Evolutionary conservation across 257 asterid species (phyloP), one percentile per base, ranked within the genome.

Genomic region (Linaria vulgaris): DNA sequence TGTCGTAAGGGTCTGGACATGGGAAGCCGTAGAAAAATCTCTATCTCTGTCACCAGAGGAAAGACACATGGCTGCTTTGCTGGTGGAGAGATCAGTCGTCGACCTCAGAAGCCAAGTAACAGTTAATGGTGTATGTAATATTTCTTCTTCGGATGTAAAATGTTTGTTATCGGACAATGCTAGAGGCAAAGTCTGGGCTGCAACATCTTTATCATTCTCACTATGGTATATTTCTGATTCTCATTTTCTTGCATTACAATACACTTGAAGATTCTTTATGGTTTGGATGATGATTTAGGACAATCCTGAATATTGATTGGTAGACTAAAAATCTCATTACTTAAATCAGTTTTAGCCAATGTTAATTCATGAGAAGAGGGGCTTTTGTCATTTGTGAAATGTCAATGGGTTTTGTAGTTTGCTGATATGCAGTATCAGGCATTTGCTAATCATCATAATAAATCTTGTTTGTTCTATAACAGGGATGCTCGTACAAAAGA

Each of bases 401-500:
- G 34, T 27, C 34, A 27, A 6, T 2, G 34, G 34, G 34, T 27
- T 3, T 27, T 27, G 34, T 27, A 27, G 6, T 27, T 27, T n/a
- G n/a, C n/a, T n/a, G n/a, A n/a, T n/a, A n/a, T n/a, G n/a, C n/a
- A n/a, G n/a, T n/a, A n/a, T 34, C 6, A 34, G 9, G 41, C 10
- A 7, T 3, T 34, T 7, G 41, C 10, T 34, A 34, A 34, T 8
- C 9, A 34, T 2, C 10, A 7, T 34, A 4, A 34, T 34, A 34
- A 34, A 34, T 34, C 9, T 34, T 34, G 41, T 7, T 34, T 34
- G 41, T 7, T 7, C 11, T 34, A 34, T 71, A 51, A 59, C 77
- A 94, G 99, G 99, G 96, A 90, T 78, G 92, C 97, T 45, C 96
- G 94, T 15, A 85, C 95, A 0, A 81, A 94, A 70, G 99, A 94